Evolutionary conservation across 164 flowering plant genomes (phyloP).

Genomic region (Macadamia integrifolia): DNA sequence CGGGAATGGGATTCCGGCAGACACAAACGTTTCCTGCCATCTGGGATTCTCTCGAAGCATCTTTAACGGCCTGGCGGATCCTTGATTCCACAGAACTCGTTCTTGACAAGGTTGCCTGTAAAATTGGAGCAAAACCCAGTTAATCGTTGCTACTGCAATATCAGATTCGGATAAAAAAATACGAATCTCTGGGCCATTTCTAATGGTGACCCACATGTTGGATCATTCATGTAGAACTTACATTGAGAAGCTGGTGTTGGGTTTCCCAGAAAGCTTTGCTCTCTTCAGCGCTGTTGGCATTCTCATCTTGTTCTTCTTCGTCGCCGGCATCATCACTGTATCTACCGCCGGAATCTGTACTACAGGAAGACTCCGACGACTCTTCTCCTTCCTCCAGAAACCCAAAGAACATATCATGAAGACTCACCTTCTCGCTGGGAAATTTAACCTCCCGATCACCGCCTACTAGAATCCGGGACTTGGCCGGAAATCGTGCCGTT

Average conservation of each 20-base stretch:
- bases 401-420: slow-evolving; percentile 43
- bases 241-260: slow-evolving; percentile 24
- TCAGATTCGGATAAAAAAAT: no score
- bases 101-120: slow-evolving; percentile 54
- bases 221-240: slow-evolving; percentile 6
- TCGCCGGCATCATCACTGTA: background rate
- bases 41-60: slow-evolving; percentile 40
- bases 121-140: background rate
- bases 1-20: slow-evolving; percentile 35
- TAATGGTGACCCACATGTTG: no score
- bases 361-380: slow-evolving; percentile 8
- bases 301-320: slow-evolving; percentile 7
- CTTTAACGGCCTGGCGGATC: slow-evolving; percentile 51
- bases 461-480: slow-evolving; percentile 16
- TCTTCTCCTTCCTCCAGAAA: slow-evolving; percentile 28
- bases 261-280: slow-evolving; percentile 24
- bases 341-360: background rate
- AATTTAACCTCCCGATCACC: slow-evolving; percentile 9
- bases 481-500: slow-evolving; percentile 17
- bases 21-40: slow-evolving; percentile 27
- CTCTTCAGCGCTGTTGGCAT: slow-evolving; percentile 8
- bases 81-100: slow-evolving; percentile 55
- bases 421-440: slow-evolving; percentile 22
- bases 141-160: no score
- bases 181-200: no score